Conservation (phyloP, 768 basidiomycete genomes). For the Lactifluus piperatus region DNA sequence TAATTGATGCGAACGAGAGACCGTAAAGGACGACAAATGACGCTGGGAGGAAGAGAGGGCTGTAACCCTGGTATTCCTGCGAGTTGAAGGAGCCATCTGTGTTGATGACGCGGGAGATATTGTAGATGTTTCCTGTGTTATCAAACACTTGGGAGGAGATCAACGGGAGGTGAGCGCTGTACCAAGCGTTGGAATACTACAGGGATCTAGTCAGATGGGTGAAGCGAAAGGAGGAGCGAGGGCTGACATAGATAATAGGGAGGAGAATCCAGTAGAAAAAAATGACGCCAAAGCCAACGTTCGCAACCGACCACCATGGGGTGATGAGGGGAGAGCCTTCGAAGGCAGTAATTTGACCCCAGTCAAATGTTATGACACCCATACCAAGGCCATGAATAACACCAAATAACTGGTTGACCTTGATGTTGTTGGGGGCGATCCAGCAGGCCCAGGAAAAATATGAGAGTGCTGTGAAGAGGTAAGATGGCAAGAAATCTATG, state of each 20-base stretch:
- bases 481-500: neutral
- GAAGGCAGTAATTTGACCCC: slow-evolving; percentile 60
- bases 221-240: neutral
- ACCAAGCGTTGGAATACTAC: slow-evolving; percentile 45
- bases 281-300: slow-evolving; percentile 77
- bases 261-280: slow-evolving; percentile 43
- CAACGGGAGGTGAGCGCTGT: neutral
- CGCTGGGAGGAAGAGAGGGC: slow-evolving; percentile 54
- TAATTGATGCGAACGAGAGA: slow-evolving; percentile 73
- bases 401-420: neutral
- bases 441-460: neutral
- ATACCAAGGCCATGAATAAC: slow-evolving; percentile 31
- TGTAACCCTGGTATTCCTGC: slow-evolving; percentile 46
- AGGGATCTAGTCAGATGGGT: slow-evolving; percentile 25
- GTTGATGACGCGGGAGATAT: slow-evolving; percentile 49
- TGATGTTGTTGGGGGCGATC: neutral
- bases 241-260: slow-evolving; percentile 34
- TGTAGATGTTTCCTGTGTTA: slow-evolving; percentile 57
- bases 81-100: slow-evolving; percentile 46
- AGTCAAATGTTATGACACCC: slow-evolving; percentile 86
- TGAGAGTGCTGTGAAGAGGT: neutral
- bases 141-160: slow-evolving; percentile 45
- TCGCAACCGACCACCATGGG: slow-evolving; percentile 84
- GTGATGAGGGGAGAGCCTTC: slow-evolving; percentile 42
- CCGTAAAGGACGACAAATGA: slow-evolving; percentile 75